Evolutionary conservation across 2,329 filamentous ascomycete genomes (phyloP).

Genomic region (Raffaelea deltoideospora): DNA sequence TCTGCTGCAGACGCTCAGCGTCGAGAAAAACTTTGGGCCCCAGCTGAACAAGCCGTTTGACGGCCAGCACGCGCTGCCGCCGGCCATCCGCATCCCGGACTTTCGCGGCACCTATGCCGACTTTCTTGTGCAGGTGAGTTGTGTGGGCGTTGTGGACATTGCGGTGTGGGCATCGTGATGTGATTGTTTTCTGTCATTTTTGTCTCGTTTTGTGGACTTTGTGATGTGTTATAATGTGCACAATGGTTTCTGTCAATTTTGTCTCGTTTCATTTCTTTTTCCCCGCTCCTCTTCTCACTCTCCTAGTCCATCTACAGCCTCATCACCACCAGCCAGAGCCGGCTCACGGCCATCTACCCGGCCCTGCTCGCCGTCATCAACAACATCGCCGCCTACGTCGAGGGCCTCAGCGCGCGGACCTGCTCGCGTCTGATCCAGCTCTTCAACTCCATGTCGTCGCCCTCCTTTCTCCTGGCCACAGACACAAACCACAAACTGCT

Average conservation of each 20-base stretch:
- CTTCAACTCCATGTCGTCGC: constrained; percentile 83
- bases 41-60: constrained; percentile 83
- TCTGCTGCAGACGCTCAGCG: constrained; percentile 83
- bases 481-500: constrained; percentile 78
- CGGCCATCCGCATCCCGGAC: constrained; percentile 63
- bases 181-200: too few relatives aligned
- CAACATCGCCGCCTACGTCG: constrained; percentile 76
- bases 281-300: too few relatives aligned
- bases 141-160: too few relatives aligned
- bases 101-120: constrained; percentile 89
- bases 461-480: constrained; percentile 81
- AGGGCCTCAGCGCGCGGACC: constrained; percentile 58
- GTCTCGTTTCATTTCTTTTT: too few relatives aligned
- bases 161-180: too few relatives aligned
- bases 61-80: constrained; percentile 73
- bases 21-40: constrained; percentile 78
- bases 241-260: too few relatives aligned
- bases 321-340: constrained; percentile 82
- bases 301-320: constrained; percentile 84
- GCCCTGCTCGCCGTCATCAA: constrained; percentile 84
- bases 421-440: constrained; percentile 76
- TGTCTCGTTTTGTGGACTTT: too few relatives aligned
- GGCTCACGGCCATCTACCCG: constrained; percentile 80
- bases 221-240: too few relatives aligned
- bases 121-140: constrained; percentile 70